Conservation (phyloP, 169 alveolate species). For the Blepharisma undulans region DNA sequence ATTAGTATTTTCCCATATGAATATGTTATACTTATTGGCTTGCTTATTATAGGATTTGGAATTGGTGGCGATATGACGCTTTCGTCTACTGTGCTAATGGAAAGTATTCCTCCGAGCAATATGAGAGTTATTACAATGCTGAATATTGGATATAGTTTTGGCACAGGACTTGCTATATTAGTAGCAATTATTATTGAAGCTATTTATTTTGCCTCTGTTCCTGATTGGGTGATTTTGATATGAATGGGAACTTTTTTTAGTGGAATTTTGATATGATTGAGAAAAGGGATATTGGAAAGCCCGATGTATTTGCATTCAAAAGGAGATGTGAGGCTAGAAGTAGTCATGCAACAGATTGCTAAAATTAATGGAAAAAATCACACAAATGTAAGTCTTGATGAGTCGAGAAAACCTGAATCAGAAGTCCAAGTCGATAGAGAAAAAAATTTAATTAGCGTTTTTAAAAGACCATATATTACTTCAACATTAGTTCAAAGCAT, state of each 20-base stretch:
- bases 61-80: slow-evolving; percentile 37
- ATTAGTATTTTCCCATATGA: background rate
- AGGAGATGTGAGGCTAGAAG: background rate
- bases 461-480: background rate
- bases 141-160: slow-evolving; percentile 12
- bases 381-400: background rate
- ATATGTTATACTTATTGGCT: background rate
- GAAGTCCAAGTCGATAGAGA: background rate
- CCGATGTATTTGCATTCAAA: background rate
- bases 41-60: slow-evolving; percentile 11
- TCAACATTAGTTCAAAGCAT: background rate
- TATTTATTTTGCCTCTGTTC: background rate
- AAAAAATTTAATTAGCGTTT: background rate
- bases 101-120: slow-evolving; percentile 10
- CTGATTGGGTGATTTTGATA: background rate
- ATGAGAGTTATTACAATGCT: background rate
- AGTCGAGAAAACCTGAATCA: background rate
- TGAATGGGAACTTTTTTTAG: background rate
- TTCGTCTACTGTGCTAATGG: background rate
- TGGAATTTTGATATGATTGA: background rate
- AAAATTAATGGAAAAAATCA: background rate
- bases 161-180: background rate
- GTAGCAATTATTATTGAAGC: slow-evolving; percentile 16
- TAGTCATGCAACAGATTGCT: background rate
- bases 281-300: background rate